Evolutionary conservation across 1,139 yeast species (phyloP).

Genomic region (Blastobotrys malaysiensis): DNA sequence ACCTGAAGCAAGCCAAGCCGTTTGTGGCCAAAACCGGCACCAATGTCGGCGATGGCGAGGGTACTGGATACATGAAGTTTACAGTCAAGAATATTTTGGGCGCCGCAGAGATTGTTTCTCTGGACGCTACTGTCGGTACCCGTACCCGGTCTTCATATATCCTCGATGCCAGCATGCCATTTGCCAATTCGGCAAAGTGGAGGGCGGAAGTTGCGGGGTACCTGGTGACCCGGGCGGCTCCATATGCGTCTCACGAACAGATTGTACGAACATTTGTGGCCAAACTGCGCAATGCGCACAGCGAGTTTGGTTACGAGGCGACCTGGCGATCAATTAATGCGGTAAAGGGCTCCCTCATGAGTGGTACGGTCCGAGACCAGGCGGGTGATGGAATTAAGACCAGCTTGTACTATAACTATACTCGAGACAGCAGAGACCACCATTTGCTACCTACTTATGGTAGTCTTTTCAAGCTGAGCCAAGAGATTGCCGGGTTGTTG

Average conservation of each 20-base stretch:
- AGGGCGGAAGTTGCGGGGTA: slow-evolving; percentile 51
- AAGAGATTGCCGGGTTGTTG: slow-evolving; percentile 51
- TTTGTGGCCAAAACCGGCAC: slow-evolving; percentile 88
- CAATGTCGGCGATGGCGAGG: slow-evolving; percentile 90
- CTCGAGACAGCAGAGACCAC: slow-evolving; percentile 32
- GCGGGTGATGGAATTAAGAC: slow-evolving; percentile 38
- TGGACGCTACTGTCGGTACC: slow-evolving; percentile 79
- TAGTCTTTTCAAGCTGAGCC: slow-evolving; percentile 42
- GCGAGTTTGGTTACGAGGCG: slow-evolving; percentile 59
- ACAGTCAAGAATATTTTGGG: slow-evolving; percentile 68
- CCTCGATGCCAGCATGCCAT: slow-evolving; percentile 58
- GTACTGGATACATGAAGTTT: slow-evolving; percentile 74
- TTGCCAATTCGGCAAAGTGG: slow-evolving; percentile 47
- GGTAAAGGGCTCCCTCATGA: slow-evolving; percentile 27
- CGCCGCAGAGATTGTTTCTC: slow-evolving; percentile 73
- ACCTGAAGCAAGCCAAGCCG: slow-evolving; percentile 28
- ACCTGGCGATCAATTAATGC: slow-evolving; percentile 56
- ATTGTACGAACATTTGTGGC: slow-evolving; percentile 52
- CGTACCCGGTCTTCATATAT: slow-evolving; percentile 60
- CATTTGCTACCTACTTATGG: slow-evolving; percentile 45
- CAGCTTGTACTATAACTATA: slow-evolving; percentile 29
- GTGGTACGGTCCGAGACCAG: slow-evolving; percentile 30
- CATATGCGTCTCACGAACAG: slow-evolving; percentile 65
- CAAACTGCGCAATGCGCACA: slow-evolving; percentile 37
- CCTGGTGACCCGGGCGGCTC: slow-evolving; percentile 57